A percentile compares a stretch with the other conserved stretches of the same genome.
Evolutionary conservation across 2,329 filamentous ascomycete genomes (phyloP).

Genomic region (Aspergillus nomiae): DNA sequence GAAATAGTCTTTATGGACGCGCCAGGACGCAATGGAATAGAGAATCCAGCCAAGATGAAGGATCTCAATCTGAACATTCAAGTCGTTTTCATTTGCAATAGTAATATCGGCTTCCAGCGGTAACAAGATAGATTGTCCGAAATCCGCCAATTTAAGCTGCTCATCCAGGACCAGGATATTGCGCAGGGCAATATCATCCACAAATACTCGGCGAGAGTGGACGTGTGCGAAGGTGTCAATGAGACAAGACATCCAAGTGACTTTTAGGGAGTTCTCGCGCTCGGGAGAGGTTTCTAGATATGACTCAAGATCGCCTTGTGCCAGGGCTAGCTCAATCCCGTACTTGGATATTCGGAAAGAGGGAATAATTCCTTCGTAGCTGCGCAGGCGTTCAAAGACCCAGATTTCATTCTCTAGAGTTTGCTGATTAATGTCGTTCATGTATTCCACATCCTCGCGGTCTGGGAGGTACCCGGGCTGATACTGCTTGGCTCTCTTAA

Average conservation of each 20-base stretch:
- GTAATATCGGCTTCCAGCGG: slow-evolving; percentile 9
- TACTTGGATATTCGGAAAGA: slow-evolving; percentile 19
- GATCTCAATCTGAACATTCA: slow-evolving; percentile 11
- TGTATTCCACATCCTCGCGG: slow-evolving; percentile 24
- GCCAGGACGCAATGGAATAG: slow-evolving; percentile 14
- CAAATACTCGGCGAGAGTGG: slow-evolving; percentile 12
- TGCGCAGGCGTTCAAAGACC: slow-evolving; percentile 19
- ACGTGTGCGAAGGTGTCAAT: slow-evolving; percentile 5
- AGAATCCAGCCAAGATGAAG: slow-evolving; percentile 14
- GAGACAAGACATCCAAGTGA: slow-evolving; percentile 9
- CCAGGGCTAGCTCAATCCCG: slow-evolving; percentile 21
- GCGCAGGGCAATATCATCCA: slow-evolving; percentile 15
- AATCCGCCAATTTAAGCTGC: slow-evolving; percentile 17
- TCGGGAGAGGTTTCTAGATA: slow-evolving; percentile 12
- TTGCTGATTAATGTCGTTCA: slow-evolving; percentile 21
- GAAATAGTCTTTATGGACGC: slow-evolving; percentile 15
- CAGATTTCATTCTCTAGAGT: slow-evolving; percentile 20
- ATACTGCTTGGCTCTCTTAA: slow-evolving; percentile 13
- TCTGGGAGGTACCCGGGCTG: background rate
- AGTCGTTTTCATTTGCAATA: slow-evolving; percentile 6
- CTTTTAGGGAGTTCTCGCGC: slow-evolving; percentile 5
- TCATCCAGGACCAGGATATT: slow-evolving; percentile 16
- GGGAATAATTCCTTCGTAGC: slow-evolving; percentile 18
- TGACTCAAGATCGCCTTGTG: slow-evolving; percentile 17
- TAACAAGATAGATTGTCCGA: slow-evolving; percentile 15